These are phyloP conservation scores for Metarhizium guizhouense DNA, from an alignment of 2,329 filamentous ascomycete species.

Conservation along the genomic window DNA sequence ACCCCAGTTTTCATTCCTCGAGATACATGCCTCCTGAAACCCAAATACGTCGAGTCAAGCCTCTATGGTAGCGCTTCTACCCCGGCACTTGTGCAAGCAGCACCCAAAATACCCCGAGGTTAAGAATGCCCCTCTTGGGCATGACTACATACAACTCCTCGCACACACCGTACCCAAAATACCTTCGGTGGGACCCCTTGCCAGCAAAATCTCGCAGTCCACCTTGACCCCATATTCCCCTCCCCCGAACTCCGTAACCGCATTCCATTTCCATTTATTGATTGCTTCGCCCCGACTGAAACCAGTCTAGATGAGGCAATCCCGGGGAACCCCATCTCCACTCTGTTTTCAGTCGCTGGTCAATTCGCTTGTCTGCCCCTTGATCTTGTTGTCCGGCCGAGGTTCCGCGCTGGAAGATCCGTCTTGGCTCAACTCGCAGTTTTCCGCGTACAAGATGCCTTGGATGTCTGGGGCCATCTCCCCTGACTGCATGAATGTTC, in stretches of 20 bases:
- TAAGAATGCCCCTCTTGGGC: background rate
- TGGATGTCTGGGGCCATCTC: constrained; percentile 11
- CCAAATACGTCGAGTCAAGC: background rate
- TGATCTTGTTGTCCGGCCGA: background rate
- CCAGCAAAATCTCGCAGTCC: background rate
- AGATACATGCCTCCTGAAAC: background rate
- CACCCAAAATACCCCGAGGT: background rate
- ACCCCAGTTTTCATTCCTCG: too few relatives aligned
- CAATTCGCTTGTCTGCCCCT: background rate
- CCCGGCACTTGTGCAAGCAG: background rate
- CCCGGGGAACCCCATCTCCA: background rate
- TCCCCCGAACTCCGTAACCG: background rate
- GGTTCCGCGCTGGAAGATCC: background rate
- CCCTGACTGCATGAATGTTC: constrained; percentile 14
- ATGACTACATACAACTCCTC: background rate
- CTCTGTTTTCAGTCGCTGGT: background rate
- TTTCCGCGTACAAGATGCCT: constrained; percentile 9
- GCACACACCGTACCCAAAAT: background rate
- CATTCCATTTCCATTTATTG: background rate
- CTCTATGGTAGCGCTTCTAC: background rate
- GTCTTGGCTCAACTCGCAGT: constrained; percentile 1
- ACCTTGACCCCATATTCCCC: background rate
- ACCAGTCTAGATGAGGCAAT: background rate
- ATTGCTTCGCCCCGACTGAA: background rate
- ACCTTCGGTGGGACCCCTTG: background rate